Conservation (phyloP, 2,329 filamentous ascomycete species). For the Aspergillus amoenus region DNA sequence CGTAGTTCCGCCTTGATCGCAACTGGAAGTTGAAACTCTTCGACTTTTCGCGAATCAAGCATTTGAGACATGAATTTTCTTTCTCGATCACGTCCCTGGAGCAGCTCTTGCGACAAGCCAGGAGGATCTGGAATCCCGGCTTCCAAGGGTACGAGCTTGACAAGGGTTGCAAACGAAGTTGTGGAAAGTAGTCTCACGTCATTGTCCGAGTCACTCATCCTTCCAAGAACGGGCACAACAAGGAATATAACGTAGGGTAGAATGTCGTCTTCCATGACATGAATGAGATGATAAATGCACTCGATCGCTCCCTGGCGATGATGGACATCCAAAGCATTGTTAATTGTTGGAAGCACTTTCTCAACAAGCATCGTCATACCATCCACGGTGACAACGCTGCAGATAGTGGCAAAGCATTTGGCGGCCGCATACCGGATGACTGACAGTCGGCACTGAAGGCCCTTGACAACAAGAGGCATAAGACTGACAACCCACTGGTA, state of each 20-base stretch:
- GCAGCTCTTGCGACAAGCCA: conserved; percentile 81
- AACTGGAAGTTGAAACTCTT: conserved; percentile 88
- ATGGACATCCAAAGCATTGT: conserved; percentile 82
- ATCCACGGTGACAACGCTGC: conserved; percentile 91
- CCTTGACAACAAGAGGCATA: conserved; percentile 82
- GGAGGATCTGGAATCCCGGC: conserved; percentile 96
- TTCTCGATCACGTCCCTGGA: conserved; percentile 89
- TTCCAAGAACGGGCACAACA: conserved; percentile 91
- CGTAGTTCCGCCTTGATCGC: conserved; percentile 95
- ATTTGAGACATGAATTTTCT: conserved; percentile 96
- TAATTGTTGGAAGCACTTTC: conserved; percentile 87
- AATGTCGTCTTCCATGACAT: conserved; percentile 96
- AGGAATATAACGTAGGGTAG: conserved; percentile 98
- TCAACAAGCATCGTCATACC: conserved; percentile 96
- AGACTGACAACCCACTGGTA: conserved; percentile 79
- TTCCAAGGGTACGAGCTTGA: conserved; percentile 95
- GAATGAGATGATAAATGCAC: conserved; percentile 93
- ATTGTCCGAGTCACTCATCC: conserved; percentile 98
- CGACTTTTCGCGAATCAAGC: conserved; percentile 94
- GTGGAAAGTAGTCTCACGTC: conserved; percentile 93
- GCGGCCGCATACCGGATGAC: conserved; percentile 96
- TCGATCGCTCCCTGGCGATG: conserved; percentile 93
- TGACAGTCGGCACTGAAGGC: conserved; percentile 81
- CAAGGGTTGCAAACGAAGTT: conserved; percentile 92
- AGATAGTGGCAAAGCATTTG: conserved; percentile 95